Evolutionary conservation across 495 filamentous ascomycete genomes (phyloP).

Genomic region (Cercophora samala): DNA sequence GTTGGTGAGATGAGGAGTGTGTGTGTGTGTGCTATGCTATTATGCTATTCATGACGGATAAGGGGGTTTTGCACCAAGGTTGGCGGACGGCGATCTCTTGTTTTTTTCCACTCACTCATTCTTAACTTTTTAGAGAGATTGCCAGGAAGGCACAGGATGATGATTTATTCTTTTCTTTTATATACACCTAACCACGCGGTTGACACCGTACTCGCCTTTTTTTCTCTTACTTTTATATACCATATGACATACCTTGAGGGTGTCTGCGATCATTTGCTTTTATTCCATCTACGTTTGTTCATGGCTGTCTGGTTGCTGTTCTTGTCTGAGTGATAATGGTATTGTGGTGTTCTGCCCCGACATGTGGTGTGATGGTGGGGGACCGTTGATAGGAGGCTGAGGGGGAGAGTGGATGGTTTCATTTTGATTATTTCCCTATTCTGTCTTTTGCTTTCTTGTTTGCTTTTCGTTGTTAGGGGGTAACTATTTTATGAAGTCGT

Average conservation of each 20-base stretch:
- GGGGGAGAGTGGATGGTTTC: no score
- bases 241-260: background rate
- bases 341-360: background rate
- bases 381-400: no score
- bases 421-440: no score
- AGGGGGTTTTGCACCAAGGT: background rate
- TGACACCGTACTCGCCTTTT: background rate
- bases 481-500: background rate
- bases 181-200: background rate
- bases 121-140: background rate
- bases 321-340: background rate
- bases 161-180: background rate
- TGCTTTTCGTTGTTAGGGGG: background rate
- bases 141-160: background rate
- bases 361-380: no score
- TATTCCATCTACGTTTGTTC: background rate
- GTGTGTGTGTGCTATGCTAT: background rate
- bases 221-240: background rate
- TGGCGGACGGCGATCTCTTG: background rate
- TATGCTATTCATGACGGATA: background rate
- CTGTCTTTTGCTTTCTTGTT: background rate
- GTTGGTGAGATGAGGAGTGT: background rate
- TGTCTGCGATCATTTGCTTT: background rate
- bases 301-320: background rate
- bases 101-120: background rate